phyloP scores from a whole-genome alignment of 1,139 yeast species.

The Pichiaceae sp. region DNA sequence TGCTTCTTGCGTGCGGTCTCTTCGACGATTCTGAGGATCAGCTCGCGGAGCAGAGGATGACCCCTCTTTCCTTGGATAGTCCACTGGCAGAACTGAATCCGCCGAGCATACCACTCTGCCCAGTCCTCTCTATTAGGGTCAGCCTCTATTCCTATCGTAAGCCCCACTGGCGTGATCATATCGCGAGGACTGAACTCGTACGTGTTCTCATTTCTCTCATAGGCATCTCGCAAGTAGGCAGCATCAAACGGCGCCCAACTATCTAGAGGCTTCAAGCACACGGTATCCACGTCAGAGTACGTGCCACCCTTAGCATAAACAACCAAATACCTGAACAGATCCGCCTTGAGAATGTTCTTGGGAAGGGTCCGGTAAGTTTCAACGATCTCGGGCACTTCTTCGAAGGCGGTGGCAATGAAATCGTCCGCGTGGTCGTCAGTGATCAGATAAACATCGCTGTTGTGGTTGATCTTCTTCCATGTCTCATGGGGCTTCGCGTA shows the following conservation, averaged over 20 bases:
- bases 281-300: conserved; percentile 68
- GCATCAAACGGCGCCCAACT: conserved; percentile 29
- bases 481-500: conserved; percentile 33
- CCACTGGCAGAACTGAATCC: conserved; percentile 79
- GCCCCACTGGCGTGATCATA: conserved; percentile 42
- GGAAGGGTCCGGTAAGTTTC: conserved; percentile 59
- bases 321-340: conserved; percentile 64
- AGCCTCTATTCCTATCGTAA: conserved; percentile 71
- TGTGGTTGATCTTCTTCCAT: conserved; percentile 54
- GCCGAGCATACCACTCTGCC: conserved; percentile 64
- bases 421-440: conserved; percentile 34
- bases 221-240: conserved; percentile 3
- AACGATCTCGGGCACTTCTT: conserved; percentile 54
- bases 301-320: conserved; percentile 72
- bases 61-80: conserved; percentile 63
- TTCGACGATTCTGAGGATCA: conserved; percentile 58
- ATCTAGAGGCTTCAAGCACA: conserved; percentile 40
- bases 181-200: background rate
- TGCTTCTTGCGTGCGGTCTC: conserved; percentile 39
- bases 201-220: background rate
- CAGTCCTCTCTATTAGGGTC: conserved; percentile 68
- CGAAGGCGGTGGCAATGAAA: conserved; percentile 35
- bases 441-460: conserved; percentile 50
- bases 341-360: conserved; percentile 59
- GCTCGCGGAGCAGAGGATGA: conserved; percentile 65